Evolutionary conservation across 257 asterid genomes (phyloP).

Genomic region (Cynanchum wilfordii): DNA sequence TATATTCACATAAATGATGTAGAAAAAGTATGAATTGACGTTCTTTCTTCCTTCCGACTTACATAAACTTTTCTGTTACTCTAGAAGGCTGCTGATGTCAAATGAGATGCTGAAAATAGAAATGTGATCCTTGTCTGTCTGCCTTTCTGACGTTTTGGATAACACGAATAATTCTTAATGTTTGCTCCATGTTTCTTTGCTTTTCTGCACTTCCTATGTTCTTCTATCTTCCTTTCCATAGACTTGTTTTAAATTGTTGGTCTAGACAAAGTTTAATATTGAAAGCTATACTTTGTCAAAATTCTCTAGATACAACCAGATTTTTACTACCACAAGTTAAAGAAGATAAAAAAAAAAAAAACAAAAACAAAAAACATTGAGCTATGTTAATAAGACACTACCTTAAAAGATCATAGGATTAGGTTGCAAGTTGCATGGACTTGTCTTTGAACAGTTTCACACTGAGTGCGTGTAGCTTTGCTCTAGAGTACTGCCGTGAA

Average conservation of each 20-base stretch:
- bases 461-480: conserved; percentile 73
- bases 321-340: not conserved
- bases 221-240: not conserved
- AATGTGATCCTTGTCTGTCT: not conserved
- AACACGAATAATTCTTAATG: not conserved
- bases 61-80: not conserved
- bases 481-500: conserved; percentile 78
- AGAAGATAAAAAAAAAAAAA: too few relatives aligned
- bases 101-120: not conserved
- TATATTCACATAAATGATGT: not conserved
- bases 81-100: not conserved
- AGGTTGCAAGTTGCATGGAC: conserved; percentile 28
- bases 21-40: not conserved
- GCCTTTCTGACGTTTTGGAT: not conserved
- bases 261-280: not conserved
- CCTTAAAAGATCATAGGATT: not conserved
- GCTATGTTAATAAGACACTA: not conserved
- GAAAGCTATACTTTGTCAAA: not conserved
- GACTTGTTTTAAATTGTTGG: not conserved
- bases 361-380: not conserved
- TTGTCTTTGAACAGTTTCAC: conserved; percentile 50
- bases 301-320: not conserved
- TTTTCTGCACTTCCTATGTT: not conserved
- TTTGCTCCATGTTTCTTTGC: not conserved
- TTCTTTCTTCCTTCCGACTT: not conserved